These are phyloP conservation scores for Diaporthe sp. DNA, from an alignment of 2,329 filamentous ascomycete species.

Conservation along the genomic window DNA sequence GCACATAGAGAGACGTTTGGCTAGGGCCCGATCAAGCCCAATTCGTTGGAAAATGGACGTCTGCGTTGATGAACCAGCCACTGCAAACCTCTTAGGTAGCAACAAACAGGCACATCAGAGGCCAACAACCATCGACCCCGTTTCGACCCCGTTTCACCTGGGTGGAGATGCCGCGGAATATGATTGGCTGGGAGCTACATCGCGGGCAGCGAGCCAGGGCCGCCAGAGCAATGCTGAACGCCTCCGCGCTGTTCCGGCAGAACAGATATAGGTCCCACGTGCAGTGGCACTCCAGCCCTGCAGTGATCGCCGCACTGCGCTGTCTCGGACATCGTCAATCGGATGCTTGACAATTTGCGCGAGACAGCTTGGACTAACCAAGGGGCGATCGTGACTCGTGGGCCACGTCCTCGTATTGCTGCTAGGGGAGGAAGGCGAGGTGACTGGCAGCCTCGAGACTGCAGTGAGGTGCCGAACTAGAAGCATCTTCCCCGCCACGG, in stretches of 20 bases:
- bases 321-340: conserved; percentile 26
- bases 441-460: conserved; percentile 12
- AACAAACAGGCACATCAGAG: not conserved
- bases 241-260: conserved; percentile 1
- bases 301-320: conserved; percentile 16
- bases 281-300: conserved; percentile 20
- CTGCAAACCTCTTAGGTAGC: conserved; percentile 3
- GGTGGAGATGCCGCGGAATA: conserved; percentile 3
- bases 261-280: conserved; percentile 30
- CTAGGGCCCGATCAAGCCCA: not conserved
- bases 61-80: not conserved
- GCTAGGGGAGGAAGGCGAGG: not conserved
- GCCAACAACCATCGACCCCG: not conserved
- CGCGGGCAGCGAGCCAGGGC: not conserved
- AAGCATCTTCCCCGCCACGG: conserved; percentile 18
- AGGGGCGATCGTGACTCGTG: conserved; percentile 16
- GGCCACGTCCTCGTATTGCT: not conserved
- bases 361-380: conserved; percentile 8
- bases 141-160: conserved; percentile 24
- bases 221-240: too few species aligned
- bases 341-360: conserved; percentile 16
- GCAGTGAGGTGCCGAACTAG: conserved; percentile 12
- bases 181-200: conserved; percentile 4
- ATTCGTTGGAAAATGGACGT: not conserved
- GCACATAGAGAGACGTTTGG: not conserved